A percentile compares a stretch with the other conserved stretches of the same genome.
Conservation (phyloP, 1,284 basidiomycete species). For the Heterobasidion occidentale region DNA sequence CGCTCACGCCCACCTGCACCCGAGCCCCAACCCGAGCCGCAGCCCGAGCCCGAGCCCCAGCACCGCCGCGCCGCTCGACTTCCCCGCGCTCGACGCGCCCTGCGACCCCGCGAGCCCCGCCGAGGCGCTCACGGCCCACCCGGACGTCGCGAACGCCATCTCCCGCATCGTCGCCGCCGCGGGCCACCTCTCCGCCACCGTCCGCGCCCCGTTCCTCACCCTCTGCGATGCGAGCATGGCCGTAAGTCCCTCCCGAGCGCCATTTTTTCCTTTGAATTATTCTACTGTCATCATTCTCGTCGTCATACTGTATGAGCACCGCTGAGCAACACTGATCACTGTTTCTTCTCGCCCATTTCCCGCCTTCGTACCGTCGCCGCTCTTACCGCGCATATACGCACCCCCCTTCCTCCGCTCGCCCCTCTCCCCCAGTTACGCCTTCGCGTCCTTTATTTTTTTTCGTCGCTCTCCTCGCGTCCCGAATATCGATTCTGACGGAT, state of each 20-base stretch:
- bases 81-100: constrained; percentile 49
- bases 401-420: background rate
- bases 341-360: background rate
- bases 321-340: too few species aligned
- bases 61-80: constrained; percentile 32
- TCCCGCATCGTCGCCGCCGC: constrained; percentile 59
- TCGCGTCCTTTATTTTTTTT: background rate
- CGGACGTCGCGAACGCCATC: constrained; percentile 48
- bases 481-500: background rate
- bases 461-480: background rate
- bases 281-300: background rate
- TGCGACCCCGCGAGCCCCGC: constrained; percentile 36
- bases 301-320: background rate
- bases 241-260: constrained; percentile 29
- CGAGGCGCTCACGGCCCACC: constrained; percentile 49
- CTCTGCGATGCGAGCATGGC: constrained; percentile 62
- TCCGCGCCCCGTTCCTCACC: constrained; percentile 58
- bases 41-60: background rate
- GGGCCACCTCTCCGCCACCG: constrained; percentile 52
- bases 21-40: background rate
- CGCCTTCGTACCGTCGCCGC: background rate
- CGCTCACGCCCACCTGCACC: constrained; percentile 3
- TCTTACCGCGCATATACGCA: background rate
- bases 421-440: background rate
- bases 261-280: background rate